Conservation (phyloP, 805 yeast species). For the Teunomyces stri region DNA sequence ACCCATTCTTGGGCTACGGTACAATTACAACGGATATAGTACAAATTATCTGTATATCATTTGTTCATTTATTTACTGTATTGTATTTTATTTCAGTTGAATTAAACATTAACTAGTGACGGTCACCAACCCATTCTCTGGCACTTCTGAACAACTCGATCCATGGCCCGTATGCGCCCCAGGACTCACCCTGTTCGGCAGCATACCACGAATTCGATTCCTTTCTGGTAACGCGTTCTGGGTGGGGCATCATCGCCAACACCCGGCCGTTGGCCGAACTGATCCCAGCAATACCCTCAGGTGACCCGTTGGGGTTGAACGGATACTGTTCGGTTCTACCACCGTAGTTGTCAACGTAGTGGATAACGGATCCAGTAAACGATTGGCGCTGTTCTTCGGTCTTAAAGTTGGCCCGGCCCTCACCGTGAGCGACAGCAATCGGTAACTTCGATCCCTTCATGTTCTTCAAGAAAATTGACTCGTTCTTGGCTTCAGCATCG, state of each 20-base stretch:
- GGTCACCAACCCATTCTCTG: slow-evolving; percentile 81
- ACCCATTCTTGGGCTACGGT: too few species aligned
- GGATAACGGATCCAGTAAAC: slow-evolving; percentile 60
- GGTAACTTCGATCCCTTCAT: slow-evolving; percentile 95
- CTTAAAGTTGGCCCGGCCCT: slow-evolving; percentile 83
- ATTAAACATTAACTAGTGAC: slow-evolving; percentile 12
- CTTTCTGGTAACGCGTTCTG: slow-evolving; percentile 87
- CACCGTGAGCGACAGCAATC: slow-evolving; percentile 98
- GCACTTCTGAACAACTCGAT: slow-evolving; percentile 88
- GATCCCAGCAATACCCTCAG: slow-evolving; percentile 90
- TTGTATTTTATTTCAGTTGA: background rate
- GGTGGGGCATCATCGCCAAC: slow-evolving; percentile 98
- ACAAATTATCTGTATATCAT: background rate
- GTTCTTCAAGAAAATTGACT: slow-evolving; percentile 72
- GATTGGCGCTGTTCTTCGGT: slow-evolving; percentile 37
- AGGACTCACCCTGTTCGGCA: slow-evolving; percentile 48
- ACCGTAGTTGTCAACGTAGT: slow-evolving; percentile 91
- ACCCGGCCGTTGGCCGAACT: slow-evolving; percentile 91
- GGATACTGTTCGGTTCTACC: slow-evolving; percentile 80
- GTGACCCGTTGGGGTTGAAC: slow-evolving; percentile 94
- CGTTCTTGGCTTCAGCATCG: slow-evolving; percentile 45
- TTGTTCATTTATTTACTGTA: background rate
- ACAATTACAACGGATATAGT: background rate
- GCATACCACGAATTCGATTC: slow-evolving; percentile 94
- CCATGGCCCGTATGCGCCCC: slow-evolving; percentile 95